A percentile compares a stretch with the other conserved stretches of the same genome.
These are phyloP conservation scores for Diaporthe vaccinii DNA, from an alignment of 2,329 filamentous ascomycete genomes.

Conservation along the genomic window DNA sequence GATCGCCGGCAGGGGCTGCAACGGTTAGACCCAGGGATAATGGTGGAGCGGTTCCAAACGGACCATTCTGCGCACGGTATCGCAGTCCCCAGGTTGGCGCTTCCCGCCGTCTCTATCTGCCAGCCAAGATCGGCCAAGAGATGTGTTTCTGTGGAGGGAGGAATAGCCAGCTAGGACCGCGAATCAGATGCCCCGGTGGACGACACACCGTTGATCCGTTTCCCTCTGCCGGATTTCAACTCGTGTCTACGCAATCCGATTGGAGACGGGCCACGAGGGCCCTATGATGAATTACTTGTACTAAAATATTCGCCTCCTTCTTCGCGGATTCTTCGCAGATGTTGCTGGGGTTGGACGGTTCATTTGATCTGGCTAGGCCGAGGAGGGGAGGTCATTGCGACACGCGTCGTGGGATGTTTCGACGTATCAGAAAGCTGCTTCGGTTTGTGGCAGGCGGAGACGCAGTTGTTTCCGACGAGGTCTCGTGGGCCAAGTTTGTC, in stretches of 20 bases:
- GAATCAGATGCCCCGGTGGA: background rate
- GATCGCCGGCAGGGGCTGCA: background rate
- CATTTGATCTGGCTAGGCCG: too few relatives aligned
- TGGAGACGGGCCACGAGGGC: background rate
- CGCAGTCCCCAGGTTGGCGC: background rate
- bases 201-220: background rate
- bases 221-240: background rate
- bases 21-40: background rate
- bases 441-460: background rate
- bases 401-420: background rate
- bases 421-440: background rate
- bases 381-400: background rate
- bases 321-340: background rate
- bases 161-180: background rate
- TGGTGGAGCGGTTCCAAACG: background rate
- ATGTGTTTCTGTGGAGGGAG: conserved; percentile 1
- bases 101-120: conserved; percentile 15
- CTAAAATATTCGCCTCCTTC: background rate
- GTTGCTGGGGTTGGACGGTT: background rate
- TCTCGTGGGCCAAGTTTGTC: background rate
- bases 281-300: background rate
- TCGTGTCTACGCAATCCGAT: background rate
- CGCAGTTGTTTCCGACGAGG: background rate
- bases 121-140: conserved; percentile 25
- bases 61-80: background rate